Base-by-base conservation (phyloP, 306 rosid genomes). In the Lathyrus oleraceus region DNA sequence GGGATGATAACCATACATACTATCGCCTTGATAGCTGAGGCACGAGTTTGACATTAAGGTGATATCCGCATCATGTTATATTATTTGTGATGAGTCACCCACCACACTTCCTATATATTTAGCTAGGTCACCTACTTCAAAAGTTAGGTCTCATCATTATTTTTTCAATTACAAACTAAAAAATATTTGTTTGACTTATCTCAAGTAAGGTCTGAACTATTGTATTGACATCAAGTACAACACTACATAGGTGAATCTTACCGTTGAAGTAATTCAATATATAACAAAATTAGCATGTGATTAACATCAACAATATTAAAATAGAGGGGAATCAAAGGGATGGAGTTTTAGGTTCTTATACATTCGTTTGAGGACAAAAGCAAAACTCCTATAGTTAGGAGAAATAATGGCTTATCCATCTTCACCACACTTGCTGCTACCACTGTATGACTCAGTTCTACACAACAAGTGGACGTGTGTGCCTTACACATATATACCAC, bases 331-430 rank as follows among this genome's bases (percentile, higher is more conserved):
- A 36, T 72, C 35, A 70, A 1, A 43, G 15, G 40, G 49, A 58
- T 68, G 61, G 73, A 64, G 76, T 73, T 59, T 45, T 57, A 67
- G 81, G 56, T 47, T 60, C 39, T 27, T 16, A 60, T 47, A 66
- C 75, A 79, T 17, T 39, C 47, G 44, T 65, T 75, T 77, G n/a
- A 53, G 28, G 76, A 78, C 78, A 80, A 86, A 74, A 57, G 12
- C 10, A 59, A 30, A 78, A 54, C 1, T 72, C 67, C 63, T 45
- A 51, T 11, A 48, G 53, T 65, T 65, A 67, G 68, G 40, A 44
- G 47, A 70, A 62, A 65, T 59, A 42, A 63, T 78, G 42, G 76
- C 77, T 72, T 66, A 76, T 85, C 74, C 75, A 45, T 32, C 45
- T 52, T 42, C 60, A 74, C 39, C 30, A 48, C 16, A 59, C 60